Conservation (phyloP, 1,284 basidiomycete species). For the Cutaneotrichosporon sp. region DNA sequence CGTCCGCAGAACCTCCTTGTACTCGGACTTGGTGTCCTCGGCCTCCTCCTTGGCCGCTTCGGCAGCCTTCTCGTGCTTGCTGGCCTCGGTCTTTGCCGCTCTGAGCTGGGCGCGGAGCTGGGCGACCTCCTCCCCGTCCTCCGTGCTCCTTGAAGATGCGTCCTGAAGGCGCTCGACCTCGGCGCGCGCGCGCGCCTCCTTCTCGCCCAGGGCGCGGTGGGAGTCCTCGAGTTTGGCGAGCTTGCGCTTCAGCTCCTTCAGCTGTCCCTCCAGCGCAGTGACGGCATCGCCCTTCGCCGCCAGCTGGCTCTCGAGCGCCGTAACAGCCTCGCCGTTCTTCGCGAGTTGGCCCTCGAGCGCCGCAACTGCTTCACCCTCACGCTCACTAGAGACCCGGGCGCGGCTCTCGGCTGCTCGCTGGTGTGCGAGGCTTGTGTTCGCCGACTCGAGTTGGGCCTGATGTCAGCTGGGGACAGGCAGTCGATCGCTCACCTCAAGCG, state of each 20-base stretch:
- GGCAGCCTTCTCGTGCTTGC: slow-evolving; percentile 31
- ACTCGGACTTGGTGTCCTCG: slow-evolving; percentile 24
- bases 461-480: background rate
- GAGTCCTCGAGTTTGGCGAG: slow-evolving; percentile 27
- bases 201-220: slow-evolving; percentile 34
- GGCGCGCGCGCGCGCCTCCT: slow-evolving; percentile 29
- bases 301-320: background rate
- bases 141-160: slow-evolving; percentile 14
- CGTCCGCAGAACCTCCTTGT: slow-evolving; percentile 23
- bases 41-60: slow-evolving; percentile 37
- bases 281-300: background rate
- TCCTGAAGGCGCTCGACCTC: slow-evolving; percentile 36
- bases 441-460: slow-evolving; percentile 28
- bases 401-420: slow-evolving; percentile 30
- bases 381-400: slow-evolving; percentile 16
- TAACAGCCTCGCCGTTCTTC: background rate
- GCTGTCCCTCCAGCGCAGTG: background rate
- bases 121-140: slow-evolving; percentile 28
- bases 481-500: slow-evolving; percentile 35
- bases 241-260: slow-evolving; percentile 31
- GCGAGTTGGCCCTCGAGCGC: slow-evolving; percentile 25
- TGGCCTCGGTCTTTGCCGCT: slow-evolving; percentile 32
- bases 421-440: slow-evolving; percentile 37
- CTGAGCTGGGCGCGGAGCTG: slow-evolving; percentile 37
- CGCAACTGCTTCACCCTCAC: slow-evolving; percentile 18